Percentiles rank a stretch among this genome's conserved stretches.
These are phyloP conservation scores for Candida adriatica DNA, from an alignment of 805 yeast genomes.

Conservation along the genomic window DNA sequence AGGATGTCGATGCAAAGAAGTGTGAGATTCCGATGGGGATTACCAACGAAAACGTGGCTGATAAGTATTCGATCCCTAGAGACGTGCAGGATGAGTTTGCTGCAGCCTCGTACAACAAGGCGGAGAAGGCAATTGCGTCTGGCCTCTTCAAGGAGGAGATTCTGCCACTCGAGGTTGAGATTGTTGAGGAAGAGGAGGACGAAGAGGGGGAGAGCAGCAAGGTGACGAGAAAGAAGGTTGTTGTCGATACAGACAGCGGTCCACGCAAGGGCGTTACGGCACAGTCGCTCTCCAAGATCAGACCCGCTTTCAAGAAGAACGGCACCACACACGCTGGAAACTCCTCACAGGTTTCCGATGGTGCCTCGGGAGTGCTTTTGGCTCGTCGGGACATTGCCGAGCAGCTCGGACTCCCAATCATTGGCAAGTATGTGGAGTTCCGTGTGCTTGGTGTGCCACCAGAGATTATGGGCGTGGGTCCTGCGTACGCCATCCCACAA, in stretches of 20 bases:
- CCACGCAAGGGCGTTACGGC: constrained; percentile 85
- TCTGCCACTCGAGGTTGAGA: constrained; percentile 64
- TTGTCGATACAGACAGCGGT: constrained; percentile 75
- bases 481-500: constrained; percentile 90
- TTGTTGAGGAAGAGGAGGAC: constrained; percentile 51
- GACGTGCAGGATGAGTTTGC: constrained; percentile 82
- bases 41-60: constrained; percentile 88
- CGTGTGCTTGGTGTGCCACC: constrained; percentile 92
- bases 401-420: constrained; percentile 57
- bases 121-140: constrained; percentile 59
- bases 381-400: constrained; percentile 85
- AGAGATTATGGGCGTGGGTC: constrained; percentile 96
- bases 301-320: constrained; percentile 75
- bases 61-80: constrained; percentile 57
- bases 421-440: constrained; percentile 76
- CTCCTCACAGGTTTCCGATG: constrained; percentile 93
- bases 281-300: constrained; percentile 62
- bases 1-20: constrained; percentile 46
- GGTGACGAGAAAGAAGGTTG: constrained; percentile 20
- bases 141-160: constrained; percentile 89
- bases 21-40: constrained; percentile 95
- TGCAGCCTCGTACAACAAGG: constrained; percentile 79
- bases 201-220: constrained; percentile 39
- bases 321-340: constrained; percentile 95
- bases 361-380: constrained; percentile 85